Evolutionary conservation across 495 filamentous ascomycete genomes (phyloP).

Genomic region (Tricharina praecox): DNA sequence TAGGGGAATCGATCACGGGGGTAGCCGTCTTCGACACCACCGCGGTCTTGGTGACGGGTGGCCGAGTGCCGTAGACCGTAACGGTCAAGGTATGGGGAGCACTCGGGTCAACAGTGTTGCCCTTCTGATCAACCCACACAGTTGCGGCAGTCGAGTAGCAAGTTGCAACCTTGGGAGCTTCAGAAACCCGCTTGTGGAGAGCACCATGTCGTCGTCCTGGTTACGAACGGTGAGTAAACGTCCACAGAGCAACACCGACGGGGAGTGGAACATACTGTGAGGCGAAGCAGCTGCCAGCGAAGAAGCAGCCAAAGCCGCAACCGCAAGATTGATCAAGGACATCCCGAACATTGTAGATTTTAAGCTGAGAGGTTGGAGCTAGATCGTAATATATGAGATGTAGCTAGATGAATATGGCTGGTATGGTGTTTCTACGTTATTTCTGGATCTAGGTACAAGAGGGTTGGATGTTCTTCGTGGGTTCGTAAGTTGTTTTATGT

Average conservation of each 20-base stretch:
- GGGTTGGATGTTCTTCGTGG: not conserved
- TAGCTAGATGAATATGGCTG: too few species aligned
- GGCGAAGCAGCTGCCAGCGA: not conserved
- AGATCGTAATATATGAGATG: not conserved
- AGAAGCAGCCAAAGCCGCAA: not conserved
- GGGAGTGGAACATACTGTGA: not conserved
- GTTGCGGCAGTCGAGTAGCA: constrained; percentile 26
- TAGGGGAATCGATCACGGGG: not conserved
- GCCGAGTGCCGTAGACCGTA: not conserved
- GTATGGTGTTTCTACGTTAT: too few species aligned
- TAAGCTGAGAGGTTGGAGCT: not conserved
- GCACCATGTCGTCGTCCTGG: not conserved
- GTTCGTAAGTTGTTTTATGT: too few species aligned
- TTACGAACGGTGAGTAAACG: not conserved
- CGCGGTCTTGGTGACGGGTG: not conserved
- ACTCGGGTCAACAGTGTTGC: constrained; percentile 32
- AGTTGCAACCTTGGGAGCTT: constrained; percentile 22
- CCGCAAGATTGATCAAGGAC: not conserved
- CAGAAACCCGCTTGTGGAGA: constrained; percentile 7
- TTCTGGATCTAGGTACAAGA: not conserved
- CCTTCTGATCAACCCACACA: constrained; percentile 41
- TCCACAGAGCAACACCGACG: not conserved
- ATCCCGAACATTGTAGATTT: constrained; percentile 5
- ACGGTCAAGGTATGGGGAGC: not conserved
- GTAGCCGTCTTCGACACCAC: not conserved